Conservation (phyloP, 805 yeast genomes). For the Pichia deserticola region DNA sequence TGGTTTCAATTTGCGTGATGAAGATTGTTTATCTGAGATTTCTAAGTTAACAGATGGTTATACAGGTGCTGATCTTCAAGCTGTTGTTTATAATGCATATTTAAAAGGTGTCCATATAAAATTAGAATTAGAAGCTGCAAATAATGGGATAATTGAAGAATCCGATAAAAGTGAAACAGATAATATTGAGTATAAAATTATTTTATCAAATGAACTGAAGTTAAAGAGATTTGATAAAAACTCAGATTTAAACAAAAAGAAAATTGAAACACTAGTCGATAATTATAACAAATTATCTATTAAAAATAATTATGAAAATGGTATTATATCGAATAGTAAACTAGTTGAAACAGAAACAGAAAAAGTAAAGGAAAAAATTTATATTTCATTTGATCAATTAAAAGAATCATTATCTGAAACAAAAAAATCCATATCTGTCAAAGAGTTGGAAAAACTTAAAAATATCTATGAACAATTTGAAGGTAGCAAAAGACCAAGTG, state of each 20-base stretch:
- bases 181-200: slow-evolving; percentile 7
- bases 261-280: slow-evolving; percentile 16
- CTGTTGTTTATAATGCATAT: slow-evolving; percentile 85
- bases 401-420: slow-evolving; percentile 62
- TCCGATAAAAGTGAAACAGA: slow-evolving; percentile 1
- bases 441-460: slow-evolving; percentile 57
- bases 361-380: no score
- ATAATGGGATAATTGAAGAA: slow-evolving; percentile 1
- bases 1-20: slow-evolving; percentile 53
- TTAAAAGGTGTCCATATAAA: slow-evolving; percentile 74
- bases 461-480: slow-evolving; percentile 66
- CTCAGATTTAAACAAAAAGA: slow-evolving; percentile 14
- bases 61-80: slow-evolving; percentile 95
- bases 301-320: slow-evolving; percentile 3
- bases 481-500: slow-evolving; percentile 61
- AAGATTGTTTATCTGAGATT: slow-evolving; percentile 40
- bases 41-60: slow-evolving; percentile 64
- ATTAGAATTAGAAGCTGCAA: slow-evolving; percentile 40
- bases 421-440: slow-evolving; percentile 78
- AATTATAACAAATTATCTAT: slow-evolving; percentile 13
- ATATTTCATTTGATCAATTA: slow-evolving; percentile 49
- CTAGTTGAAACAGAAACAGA: no score
- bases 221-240: background rate
- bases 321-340: no score
- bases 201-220: background rate